A percentile compares a stretch with the other conserved stretches of the same genome.
phyloP scores from a whole-genome alignment of 2,329 filamentous ascomycete species.

The Xylaria sp. region DNA sequence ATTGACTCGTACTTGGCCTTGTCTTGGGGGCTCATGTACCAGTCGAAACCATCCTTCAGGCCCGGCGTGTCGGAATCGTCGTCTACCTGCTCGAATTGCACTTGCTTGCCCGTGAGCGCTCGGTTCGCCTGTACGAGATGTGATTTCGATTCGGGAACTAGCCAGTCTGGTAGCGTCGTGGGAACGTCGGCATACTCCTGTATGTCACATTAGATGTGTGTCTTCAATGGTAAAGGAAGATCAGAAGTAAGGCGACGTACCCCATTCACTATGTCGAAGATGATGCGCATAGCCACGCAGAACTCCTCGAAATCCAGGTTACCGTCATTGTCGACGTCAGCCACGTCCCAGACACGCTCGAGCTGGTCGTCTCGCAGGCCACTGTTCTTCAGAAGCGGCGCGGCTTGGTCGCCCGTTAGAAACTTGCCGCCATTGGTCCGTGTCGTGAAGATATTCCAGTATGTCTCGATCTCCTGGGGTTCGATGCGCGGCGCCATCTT shows the following conservation, averaged over 20 bases:
- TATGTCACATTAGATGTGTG: slow-evolving; percentile 20
- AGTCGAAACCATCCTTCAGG: slow-evolving; percentile 96
- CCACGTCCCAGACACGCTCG: slow-evolving; percentile 96
- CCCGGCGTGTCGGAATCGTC: slow-evolving; percentile 84
- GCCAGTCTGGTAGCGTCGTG: slow-evolving; percentile 86
- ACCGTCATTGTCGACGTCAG: slow-evolving; percentile 96
- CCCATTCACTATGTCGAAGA: slow-evolving; percentile 96
- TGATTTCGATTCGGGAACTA: slow-evolving; percentile 93
- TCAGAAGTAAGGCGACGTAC: slow-evolving; percentile 55
- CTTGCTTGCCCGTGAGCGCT: slow-evolving; percentile 80
- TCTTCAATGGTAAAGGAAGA: background rate
- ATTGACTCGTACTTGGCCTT: slow-evolving; percentile 97
- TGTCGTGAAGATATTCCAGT: slow-evolving; percentile 72
- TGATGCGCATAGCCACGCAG: slow-evolving; percentile 97
- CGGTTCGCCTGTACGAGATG: slow-evolving; percentile 86
- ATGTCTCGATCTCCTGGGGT: slow-evolving; percentile 70
- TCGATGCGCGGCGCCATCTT: slow-evolving; percentile 70
- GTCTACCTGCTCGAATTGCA: slow-evolving; percentile 85
- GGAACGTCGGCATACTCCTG: slow-evolving; percentile 95
- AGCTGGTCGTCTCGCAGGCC: slow-evolving; percentile 77
- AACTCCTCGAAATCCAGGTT: slow-evolving; percentile 99
- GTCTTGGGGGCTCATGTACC: slow-evolving; percentile 96
- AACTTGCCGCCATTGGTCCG: slow-evolving; percentile 69
- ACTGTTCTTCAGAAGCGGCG: slow-evolving; percentile 71
- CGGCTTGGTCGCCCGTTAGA: slow-evolving; percentile 69